phyloP scores from a whole-genome alignment of 345 rosid species.

The Sonneratia caseolaris region DNA sequence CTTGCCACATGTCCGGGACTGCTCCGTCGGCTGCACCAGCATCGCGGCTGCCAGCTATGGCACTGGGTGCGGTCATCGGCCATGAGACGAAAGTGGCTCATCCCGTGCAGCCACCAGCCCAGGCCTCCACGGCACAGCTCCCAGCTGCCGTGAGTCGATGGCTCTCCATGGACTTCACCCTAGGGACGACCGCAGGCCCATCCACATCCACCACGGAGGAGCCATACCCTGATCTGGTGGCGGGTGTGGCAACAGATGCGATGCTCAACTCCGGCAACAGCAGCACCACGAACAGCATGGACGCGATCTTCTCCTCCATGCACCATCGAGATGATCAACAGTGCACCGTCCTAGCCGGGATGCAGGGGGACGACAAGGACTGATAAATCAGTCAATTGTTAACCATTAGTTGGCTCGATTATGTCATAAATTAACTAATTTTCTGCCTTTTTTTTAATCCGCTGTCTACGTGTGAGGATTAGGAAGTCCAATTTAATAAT shows the following conservation, averaged over 20 bases:
- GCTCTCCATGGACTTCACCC: slow-evolving; percentile 24
- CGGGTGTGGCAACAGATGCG: slow-evolving; percentile 39
- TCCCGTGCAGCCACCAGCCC: background rate
- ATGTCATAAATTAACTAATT: no score
- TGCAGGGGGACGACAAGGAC: slow-evolving; percentile 19
- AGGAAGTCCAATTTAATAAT: no score
- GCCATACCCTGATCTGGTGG: slow-evolving; percentile 20
- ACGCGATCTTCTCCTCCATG: slow-evolving; percentile 29
- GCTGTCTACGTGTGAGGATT: no score
- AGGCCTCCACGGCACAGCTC: slow-evolving; percentile 1
- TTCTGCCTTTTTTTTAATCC: no score
- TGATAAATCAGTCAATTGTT: background rate
- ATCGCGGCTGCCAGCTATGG: background rate
- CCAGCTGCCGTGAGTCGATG: slow-evolving; percentile 9
- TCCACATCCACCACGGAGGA: background rate
- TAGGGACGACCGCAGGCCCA: slow-evolving; percentile 13
- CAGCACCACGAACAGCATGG: slow-evolving; percentile 42
- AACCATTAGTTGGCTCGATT: no score
- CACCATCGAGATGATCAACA: slow-evolving; percentile 15
- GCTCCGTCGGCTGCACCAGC: slow-evolving; percentile 26
- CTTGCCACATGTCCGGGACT: slow-evolving; percentile 57
- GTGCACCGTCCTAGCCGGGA: slow-evolving; percentile 7
- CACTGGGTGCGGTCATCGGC: background rate
- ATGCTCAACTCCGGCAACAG: slow-evolving; percentile 56
- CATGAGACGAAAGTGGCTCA: background rate